Evolutionary conservation across 2,329 filamentous ascomycete species (phyloP), one percentile per base, ranked within the genome.

Genomic region (Xylariomycetidae sp.): DNA sequence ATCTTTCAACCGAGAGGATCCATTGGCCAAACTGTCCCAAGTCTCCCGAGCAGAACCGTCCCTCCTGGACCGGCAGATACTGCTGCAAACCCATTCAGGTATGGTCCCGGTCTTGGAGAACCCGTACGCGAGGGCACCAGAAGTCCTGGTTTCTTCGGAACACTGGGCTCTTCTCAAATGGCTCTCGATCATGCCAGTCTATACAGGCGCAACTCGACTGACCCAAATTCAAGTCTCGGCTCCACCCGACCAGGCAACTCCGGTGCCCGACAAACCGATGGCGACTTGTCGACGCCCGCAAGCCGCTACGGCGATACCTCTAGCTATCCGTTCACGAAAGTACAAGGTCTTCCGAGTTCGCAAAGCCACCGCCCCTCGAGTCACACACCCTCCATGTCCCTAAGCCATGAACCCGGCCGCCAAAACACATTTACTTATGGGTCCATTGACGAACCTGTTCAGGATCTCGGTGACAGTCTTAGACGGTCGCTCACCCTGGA

Each of bases 1-100:
- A 68, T 68, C 46, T 75, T 69, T 43, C 50, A 65, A 2, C 44
- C 66, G 2, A 65, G 68, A n/a, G 52, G 64, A 9, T 58, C 64
- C 19, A 66, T 72, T 23, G 64, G 63, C n/a, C 64, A 65, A 37
- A 57, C 52, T 19, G 44, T 48, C 19, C 38, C 53, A 20, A 42
- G 43, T 30, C 54, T 57, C 29, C 48, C 51, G n/a, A 58, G 52
- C 28, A 51, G 59, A 20, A 50, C 56, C n/a, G 59, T 57, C 25
- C 40, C 49, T 5, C 54, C 59, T 25, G 57, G 62, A 5, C 61
- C 63, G 5, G 54, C 65, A n/a, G 70, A 75, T 37, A 56, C 59
- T n/a, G 56, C 63, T 1, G 50, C 63, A n/a, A 53, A 58, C n/a
- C 47, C 60, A 1, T 61, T 63, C 34, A 68, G 65, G 36, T 67